Evolutionary conservation across 1,284 basidiomycete species (phyloP).

Genomic region (Cryptococcus maquisensis): DNA sequence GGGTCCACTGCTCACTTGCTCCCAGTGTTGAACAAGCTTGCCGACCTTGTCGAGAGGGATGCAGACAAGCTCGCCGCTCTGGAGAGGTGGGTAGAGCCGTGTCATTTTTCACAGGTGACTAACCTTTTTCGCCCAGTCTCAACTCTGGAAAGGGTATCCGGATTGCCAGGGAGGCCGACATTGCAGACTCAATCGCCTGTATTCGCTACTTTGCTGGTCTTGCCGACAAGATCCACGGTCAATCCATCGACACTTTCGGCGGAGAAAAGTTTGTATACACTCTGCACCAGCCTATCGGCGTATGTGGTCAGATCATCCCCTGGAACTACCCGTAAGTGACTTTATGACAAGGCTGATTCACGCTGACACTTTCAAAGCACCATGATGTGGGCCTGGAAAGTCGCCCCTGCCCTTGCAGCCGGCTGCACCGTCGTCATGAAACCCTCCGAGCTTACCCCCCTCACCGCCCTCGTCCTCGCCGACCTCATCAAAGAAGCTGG

Average conservation of each 20-base stretch:
- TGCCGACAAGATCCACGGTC: constrained; percentile 77
- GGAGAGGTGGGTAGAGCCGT: constrained; percentile 49
- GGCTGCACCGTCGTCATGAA: constrained; percentile 82
- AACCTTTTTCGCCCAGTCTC: constrained; percentile 44
- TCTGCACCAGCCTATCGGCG: constrained; percentile 89
- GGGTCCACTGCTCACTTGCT: background rate
- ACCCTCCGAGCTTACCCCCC: constrained; percentile 84
- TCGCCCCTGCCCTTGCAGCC: constrained; percentile 76
- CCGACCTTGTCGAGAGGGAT: constrained; percentile 86
- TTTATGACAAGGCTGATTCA: background rate
- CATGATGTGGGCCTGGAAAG: constrained; percentile 77
- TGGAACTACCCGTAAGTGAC: constrained; percentile 58
- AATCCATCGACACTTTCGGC: constrained; percentile 54
- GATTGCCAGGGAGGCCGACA: constrained; percentile 62
- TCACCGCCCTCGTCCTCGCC: constrained; percentile 56
- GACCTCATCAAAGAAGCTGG: constrained; percentile 57
- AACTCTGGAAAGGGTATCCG: constrained; percentile 82
- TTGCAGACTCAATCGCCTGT: constrained; percentile 58
- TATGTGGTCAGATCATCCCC: constrained; percentile 70
- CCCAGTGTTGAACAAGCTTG: constrained; percentile 70
- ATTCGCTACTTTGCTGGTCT: constrained; percentile 60
- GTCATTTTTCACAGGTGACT: background rate
- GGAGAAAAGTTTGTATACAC: constrained; percentile 72
- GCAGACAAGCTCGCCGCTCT: constrained; percentile 65
- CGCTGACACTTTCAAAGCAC: constrained; percentile 25